phyloP scores from a whole-genome alignment of 2,329 filamentous ascomycete species.

The Aspergillus cejpii region DNA sequence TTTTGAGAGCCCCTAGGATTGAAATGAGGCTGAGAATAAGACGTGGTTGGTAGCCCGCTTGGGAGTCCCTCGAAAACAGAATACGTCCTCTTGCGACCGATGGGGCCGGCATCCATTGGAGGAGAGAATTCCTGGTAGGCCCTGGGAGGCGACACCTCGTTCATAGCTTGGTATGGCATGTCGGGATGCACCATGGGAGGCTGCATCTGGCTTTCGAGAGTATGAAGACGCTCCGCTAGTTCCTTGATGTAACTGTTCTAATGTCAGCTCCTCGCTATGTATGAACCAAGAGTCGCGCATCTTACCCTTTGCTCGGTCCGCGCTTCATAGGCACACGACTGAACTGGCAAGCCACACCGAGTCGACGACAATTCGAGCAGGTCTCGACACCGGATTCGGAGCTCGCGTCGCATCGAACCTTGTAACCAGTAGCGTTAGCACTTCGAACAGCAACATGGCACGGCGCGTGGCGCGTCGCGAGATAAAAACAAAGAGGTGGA shows the following conservation, averaged over 20 bases:
- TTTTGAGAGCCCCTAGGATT: slow-evolving; percentile 31
- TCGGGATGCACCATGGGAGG: slow-evolving; percentile 37
- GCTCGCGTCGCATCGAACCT: slow-evolving; percentile 77
- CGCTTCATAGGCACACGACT: slow-evolving; percentile 82
- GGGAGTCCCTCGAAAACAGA: slow-evolving; percentile 45
- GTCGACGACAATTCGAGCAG: slow-evolving; percentile 74
- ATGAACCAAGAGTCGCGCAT: background rate
- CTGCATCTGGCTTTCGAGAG: slow-evolving; percentile 69
- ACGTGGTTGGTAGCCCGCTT: slow-evolving; percentile 38
- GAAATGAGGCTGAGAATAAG: slow-evolving; percentile 38
- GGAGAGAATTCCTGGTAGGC: slow-evolving; percentile 50
- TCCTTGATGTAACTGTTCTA: slow-evolving; percentile 74
- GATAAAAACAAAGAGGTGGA: slow-evolving; percentile 7
- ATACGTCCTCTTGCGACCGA: slow-evolving; percentile 44
- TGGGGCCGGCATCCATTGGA: slow-evolving; percentile 40
- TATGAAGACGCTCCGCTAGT: slow-evolving; percentile 74
- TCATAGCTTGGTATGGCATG: slow-evolving; percentile 40
- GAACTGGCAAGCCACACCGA: slow-evolving; percentile 72
- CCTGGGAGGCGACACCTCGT: slow-evolving; percentile 37
- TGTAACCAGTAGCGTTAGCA: slow-evolving; percentile 16
- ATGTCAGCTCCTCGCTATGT: slow-evolving; percentile 16
- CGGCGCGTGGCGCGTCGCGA: slow-evolving; percentile 8
- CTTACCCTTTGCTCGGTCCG: slow-evolving; percentile 78
- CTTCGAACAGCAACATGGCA: slow-evolving; percentile 13
- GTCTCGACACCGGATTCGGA: slow-evolving; percentile 65